A percentile compares a stretch with the other conserved stretches of the same genome.
Conservation (phyloP, 305 asterid species). For the Rubia tinctorum region DNA sequence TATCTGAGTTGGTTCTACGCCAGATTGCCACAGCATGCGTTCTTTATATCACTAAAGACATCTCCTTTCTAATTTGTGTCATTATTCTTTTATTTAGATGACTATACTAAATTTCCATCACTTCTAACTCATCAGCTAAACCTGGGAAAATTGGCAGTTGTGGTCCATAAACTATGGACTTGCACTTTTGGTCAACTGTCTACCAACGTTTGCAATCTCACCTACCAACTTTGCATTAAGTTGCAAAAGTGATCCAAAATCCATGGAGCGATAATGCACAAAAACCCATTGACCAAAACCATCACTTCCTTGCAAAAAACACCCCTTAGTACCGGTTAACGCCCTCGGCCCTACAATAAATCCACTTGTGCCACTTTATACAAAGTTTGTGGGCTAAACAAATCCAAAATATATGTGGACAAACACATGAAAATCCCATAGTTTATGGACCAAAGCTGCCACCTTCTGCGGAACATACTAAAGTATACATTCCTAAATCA, state of each 20-base stretch:
- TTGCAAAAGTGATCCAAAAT: not conserved
- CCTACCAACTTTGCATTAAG: not conserved
- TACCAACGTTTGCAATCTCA: not conserved
- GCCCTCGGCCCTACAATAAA: not conserved
- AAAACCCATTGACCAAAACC: not conserved
- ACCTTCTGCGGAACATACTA: not conserved
- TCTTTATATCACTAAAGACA: not conserved
- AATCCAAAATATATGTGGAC: not conserved
- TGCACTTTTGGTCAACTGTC: not conserved
- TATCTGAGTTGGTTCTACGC: not conserved
- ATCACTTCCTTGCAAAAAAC: not conserved
- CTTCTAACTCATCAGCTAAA: not conserved
- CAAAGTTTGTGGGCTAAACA: not conserved
- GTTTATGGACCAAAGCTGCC: not conserved
- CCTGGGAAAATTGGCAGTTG: not conserved
- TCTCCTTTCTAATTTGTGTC: no score
- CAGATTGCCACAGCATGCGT: not conserved
- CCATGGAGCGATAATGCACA: not conserved
- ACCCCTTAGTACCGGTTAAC: not conserved
- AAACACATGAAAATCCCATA: not conserved
- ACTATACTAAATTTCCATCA: not conserved
- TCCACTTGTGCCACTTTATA: not conserved
- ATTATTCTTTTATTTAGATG: not conserved
- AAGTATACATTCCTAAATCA: not conserved
- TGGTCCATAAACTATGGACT: not conserved